phyloP scores from a whole-genome alignment of 257 asterid genomes.

The Capsicum baccatum region DNA sequence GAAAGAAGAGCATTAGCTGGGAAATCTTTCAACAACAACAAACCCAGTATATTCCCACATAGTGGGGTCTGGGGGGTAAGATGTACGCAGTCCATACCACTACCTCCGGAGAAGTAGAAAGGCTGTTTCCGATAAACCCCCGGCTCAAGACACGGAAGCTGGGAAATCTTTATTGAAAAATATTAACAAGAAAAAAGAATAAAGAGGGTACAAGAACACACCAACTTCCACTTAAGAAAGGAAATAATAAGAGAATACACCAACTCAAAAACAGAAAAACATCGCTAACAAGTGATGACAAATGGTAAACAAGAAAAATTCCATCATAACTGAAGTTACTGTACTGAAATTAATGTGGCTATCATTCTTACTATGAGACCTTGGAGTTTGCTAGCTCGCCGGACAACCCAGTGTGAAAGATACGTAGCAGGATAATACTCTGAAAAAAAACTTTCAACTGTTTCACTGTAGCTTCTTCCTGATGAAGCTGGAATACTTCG shows the following conservation, averaged over 20 bases:
- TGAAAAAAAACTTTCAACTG: constrained; percentile 76
- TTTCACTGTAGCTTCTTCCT: constrained; percentile 69
- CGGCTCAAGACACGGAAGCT: neutral
- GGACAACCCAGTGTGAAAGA: constrained; percentile 86
- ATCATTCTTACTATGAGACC: constrained; percentile 73
- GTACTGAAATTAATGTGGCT: constrained; percentile 28
- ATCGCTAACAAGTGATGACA: constrained; percentile 14
- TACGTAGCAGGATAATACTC: constrained; percentile 82
- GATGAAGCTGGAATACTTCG: constrained; percentile 81
- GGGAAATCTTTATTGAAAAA: neutral
- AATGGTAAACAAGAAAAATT: constrained; percentile 24
- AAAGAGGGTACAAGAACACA: constrained; percentile 14
- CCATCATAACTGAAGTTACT: constrained; percentile 25
- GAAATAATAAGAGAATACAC: neutral
- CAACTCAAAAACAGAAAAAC: neutral
- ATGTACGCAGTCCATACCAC: too few relatives aligned
- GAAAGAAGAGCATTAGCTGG: neutral
- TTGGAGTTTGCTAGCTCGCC: constrained; percentile 74
- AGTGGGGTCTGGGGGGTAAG: too few relatives aligned
- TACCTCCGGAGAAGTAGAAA: too few relatives aligned
- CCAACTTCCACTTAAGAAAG: neutral
- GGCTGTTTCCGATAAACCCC: too few relatives aligned
- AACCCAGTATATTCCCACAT: too few relatives aligned
- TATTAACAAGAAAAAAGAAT: constrained; percentile 8
- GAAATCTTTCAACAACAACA: too few relatives aligned